Evolutionary conservation across 2,329 filamentous ascomycete genomes (phyloP).

Genomic region (Falciphora oryzae): DNA sequence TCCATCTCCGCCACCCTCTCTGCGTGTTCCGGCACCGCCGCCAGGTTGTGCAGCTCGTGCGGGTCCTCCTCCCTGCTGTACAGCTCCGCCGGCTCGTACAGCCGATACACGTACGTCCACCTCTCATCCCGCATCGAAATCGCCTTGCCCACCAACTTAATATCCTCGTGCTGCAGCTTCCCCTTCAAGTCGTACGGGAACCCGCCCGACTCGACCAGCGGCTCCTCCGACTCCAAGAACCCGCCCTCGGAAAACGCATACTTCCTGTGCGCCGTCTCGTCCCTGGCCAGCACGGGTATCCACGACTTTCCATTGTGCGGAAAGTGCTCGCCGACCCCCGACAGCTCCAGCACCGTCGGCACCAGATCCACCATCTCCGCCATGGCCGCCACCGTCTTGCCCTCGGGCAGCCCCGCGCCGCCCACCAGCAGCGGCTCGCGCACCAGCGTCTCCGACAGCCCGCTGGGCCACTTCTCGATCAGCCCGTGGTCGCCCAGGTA

Average conservation of each 20-base stretch:
- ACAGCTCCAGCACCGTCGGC: slow-evolving; percentile 35
- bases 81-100: slow-evolving; percentile 39
- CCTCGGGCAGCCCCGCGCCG: slow-evolving; percentile 32
- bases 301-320: slow-evolving; percentile 34
- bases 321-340: slow-evolving; percentile 31
- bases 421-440: slow-evolving; percentile 39
- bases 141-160: slow-evolving; percentile 35
- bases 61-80: slow-evolving; percentile 32
- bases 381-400: slow-evolving; percentile 28
- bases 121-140: slow-evolving; percentile 29
- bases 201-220: slow-evolving; percentile 34
- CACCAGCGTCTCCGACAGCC: slow-evolving; percentile 33
- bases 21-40: slow-evolving; percentile 21
- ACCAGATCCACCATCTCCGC: slow-evolving; percentile 40
- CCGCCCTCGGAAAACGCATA: slow-evolving; percentile 39
- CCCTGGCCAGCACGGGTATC: slow-evolving; percentile 23
- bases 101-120: slow-evolving; percentile 38
- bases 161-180: slow-evolving; percentile 38
- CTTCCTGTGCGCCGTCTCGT: slow-evolving; percentile 26
- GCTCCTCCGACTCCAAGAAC: slow-evolving; percentile 37
- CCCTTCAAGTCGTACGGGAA: slow-evolving; percentile 42
- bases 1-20: slow-evolving; percentile 21
- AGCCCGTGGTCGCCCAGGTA: slow-evolving; percentile 41
- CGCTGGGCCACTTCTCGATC: slow-evolving; percentile 44
- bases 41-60: slow-evolving; percentile 33